Evolutionary conservation across 1,284 basidiomycete genomes (phyloP), one percentile per base, ranked within the genome.

Genomic region (Puccinia hordei): DNA sequence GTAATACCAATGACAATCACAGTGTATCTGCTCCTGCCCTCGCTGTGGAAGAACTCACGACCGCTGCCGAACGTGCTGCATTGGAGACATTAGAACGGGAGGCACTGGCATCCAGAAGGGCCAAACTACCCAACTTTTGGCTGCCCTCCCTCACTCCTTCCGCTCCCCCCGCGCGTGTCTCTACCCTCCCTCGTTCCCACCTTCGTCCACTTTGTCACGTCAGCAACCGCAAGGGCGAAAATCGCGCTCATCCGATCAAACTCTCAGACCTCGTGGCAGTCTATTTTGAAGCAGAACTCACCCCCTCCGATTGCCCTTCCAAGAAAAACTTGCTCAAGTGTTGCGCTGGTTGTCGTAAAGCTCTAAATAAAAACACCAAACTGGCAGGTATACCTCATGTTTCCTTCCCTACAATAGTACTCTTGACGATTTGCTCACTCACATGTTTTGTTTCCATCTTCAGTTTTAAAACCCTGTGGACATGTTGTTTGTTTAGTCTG

Each of bases 91-190:
- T 78, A 24, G 65, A 69, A 46, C 65, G 51, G 15, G 76, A 78
- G 57, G 65, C 76, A 35, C 9, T 71, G 15, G 76, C 35, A 59
- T 53, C 76, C n/a, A 53, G 63, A 44, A 49, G 76, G 24, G 49
- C 76, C 22, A 78, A 78, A 61, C 24, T 78, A 38, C 66, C 76
- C 24, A 78, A 78, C 63, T 78, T 78, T 78, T 78, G 76, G 76
- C 76, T 78, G 8, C 76, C 76, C 22, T 78, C 76, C 24, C 66
- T 78, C 22, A 78, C 76, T 59, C 76, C 76, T 17, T 69, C 65
- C 13, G 76, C 76, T 46, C n/a, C 76, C 8, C 65, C 76, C 24
- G 61, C 65, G 30, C 66, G 65, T 6, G 17, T 71, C 55, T 44
- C 65, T 10, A n/a, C 65, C 24, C 53, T 59, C 24, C 66, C 65